A percentile compares a stretch with the other conserved stretches of the same genome.
These are phyloP conservation scores for Jackrogersella multiformis DNA, from an alignment of 495 filamentous ascomycete genomes.

Conservation along the genomic window DNA sequence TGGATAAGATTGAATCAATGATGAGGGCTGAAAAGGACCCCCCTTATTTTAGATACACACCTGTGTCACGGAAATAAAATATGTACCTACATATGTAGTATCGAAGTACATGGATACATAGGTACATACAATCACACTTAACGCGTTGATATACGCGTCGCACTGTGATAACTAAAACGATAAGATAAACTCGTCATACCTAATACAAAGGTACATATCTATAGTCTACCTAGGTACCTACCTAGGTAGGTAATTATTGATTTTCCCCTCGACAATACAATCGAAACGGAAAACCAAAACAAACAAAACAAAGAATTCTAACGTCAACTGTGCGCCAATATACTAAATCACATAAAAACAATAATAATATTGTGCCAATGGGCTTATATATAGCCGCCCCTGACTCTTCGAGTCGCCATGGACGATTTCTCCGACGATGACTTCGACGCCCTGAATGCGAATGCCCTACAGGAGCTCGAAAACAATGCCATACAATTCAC, in stretches of 20 bases:
- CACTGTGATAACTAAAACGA: not conserved
- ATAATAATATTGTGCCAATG: conserved; percentile 40
- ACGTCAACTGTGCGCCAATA: too few relatives aligned
- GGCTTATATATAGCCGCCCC: conserved; percentile 38
- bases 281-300: too few relatives aligned
- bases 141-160: not conserved
- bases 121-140: not conserved
- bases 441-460: conserved; percentile 57
- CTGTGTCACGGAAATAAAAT: too few relatives aligned
- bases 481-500: conserved; percentile 59
- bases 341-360: not conserved
- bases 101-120: too few relatives aligned
- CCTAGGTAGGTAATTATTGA: not conserved
- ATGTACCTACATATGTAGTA: not conserved
- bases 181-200: conserved; percentile 11
- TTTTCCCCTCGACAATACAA: conserved; percentile 12
- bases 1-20: too few relatives aligned
- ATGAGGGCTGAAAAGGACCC: too few relatives aligned
- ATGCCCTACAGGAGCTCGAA: conserved; percentile 56
- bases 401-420: conserved; percentile 50
- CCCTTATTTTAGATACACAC: too few relatives aligned
- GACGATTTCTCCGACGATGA: conserved; percentile 61
- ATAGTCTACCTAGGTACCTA: too few relatives aligned
- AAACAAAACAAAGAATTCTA: too few relatives aligned
- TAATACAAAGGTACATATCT: not conserved